Conservation (phyloP, 176 grass and related monocot species). For the Musa itinerans region DNA sequence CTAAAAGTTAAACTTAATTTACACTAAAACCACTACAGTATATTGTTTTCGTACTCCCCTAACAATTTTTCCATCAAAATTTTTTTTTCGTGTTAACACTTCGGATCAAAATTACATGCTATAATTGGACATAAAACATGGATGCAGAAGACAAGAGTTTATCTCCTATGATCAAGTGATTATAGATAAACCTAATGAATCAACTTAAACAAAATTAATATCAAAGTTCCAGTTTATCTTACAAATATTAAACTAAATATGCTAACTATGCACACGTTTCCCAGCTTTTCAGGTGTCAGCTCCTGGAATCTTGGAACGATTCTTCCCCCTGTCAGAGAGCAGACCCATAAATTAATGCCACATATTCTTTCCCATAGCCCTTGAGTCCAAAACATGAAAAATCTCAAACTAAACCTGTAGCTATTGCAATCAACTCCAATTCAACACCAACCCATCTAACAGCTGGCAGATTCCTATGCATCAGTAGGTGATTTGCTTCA, state of each 20-base stretch:
- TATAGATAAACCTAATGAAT: background rate
- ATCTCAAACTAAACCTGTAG: conserved; percentile 45
- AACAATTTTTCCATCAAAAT: too few relatives aligned
- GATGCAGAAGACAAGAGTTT: too few relatives aligned
- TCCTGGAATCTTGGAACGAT: conserved; percentile 98
- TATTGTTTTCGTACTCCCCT: too few relatives aligned
- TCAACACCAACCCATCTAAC: conserved; percentile 99
- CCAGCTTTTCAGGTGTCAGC: conserved; percentile 72
- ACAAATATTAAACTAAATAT: background rate
- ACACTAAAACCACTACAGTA: too few relatives aligned
- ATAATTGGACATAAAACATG: too few relatives aligned
- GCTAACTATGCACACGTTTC: conserved; percentile 41
- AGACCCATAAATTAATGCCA: background rate
- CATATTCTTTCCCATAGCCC: too few relatives aligned
- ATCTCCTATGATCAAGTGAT: too few relatives aligned
- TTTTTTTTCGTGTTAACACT: too few relatives aligned
- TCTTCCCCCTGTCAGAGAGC: conserved; percentile 48
- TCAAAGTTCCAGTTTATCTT: background rate
- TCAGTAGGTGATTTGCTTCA: conserved; percentile 92
- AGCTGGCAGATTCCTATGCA: conserved; percentile 87
- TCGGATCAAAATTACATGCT: too few relatives aligned
- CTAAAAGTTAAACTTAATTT: too few relatives aligned
- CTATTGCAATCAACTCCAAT: conserved; percentile 94
- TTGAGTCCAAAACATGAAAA: too few relatives aligned
- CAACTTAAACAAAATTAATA: background rate